Evolutionary conservation across 2,329 filamentous ascomycete species (phyloP).

Genomic region (Fusarium sublunatum): DNA sequence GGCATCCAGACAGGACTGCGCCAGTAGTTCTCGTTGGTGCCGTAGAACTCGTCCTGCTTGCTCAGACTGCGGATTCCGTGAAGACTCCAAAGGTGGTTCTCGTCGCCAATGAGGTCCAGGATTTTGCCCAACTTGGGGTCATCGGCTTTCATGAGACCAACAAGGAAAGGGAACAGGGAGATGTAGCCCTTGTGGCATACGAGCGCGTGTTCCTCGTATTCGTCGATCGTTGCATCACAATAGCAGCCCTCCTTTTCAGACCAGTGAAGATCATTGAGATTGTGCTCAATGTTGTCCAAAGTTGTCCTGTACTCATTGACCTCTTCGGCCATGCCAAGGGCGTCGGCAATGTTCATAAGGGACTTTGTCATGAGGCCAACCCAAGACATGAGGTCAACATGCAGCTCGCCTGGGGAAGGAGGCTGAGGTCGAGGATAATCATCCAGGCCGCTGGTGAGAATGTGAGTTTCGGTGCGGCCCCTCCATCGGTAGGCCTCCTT

Average conservation of each 20-base stretch:
- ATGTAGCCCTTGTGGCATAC: slow-evolving; percentile 98
- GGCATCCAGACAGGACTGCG: slow-evolving; percentile 94
- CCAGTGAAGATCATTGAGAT: slow-evolving; percentile 96
- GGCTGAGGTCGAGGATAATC: slow-evolving; percentile 96
- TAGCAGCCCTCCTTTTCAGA: slow-evolving; percentile 81
- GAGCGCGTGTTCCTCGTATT: slow-evolving; percentile 88
- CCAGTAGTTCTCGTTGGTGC: slow-evolving; percentile 97
- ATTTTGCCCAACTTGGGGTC: slow-evolving; percentile 79
- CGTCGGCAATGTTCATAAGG: slow-evolving; percentile 81
- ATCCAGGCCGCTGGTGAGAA: slow-evolving; percentile 92
- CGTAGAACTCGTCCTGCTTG: slow-evolving; percentile 83
- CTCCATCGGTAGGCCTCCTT: slow-evolving; percentile 97
- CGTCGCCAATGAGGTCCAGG: slow-evolving; percentile 81
- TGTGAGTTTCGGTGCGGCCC: slow-evolving; percentile 85
- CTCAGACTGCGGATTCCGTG: slow-evolving; percentile 92
- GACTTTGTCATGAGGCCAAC: slow-evolving; percentile 95
- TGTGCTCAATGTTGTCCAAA: slow-evolving; percentile 80
- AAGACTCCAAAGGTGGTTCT: slow-evolving; percentile 88
- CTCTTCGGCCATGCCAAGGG: slow-evolving; percentile 82
- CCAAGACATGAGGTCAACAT: slow-evolving; percentile 95
- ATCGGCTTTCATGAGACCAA: slow-evolving; percentile 79
- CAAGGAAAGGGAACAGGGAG: slow-evolving; percentile 90
- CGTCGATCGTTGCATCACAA: slow-evolving; percentile 95
- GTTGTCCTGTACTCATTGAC: slow-evolving; percentile 76
- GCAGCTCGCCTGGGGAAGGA: slow-evolving; percentile 93